Conservation (phyloP, 768 basidiomycete species). For the Lactarius indigo region DNA sequence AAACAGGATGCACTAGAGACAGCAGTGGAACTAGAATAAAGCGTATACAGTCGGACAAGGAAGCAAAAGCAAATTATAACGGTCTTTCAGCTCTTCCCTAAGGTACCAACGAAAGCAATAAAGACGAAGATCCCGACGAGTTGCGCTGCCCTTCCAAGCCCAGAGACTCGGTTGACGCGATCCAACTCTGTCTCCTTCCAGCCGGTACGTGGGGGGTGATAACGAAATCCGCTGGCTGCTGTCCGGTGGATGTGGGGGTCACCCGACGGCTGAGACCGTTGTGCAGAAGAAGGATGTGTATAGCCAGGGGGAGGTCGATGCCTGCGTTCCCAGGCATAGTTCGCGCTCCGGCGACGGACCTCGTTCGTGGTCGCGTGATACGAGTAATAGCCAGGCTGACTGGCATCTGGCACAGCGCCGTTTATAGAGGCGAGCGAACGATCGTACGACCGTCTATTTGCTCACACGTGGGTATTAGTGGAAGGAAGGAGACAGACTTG, state of each 20-base stretch:
- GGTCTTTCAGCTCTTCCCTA: slow-evolving; percentile 8
- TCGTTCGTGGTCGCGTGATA: slow-evolving; percentile 31
- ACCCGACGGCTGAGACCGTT: slow-evolving; percentile 1
- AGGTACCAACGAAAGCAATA: slow-evolving; percentile 18
- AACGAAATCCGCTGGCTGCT: not conserved
- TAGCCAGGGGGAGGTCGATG: slow-evolving; percentile 23
- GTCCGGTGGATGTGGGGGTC: not conserved
- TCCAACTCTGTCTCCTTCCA: slow-evolving; percentile 23
- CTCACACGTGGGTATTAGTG: not conserved
- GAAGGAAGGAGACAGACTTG: not conserved
- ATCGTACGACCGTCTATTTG: slow-evolving; percentile 35
- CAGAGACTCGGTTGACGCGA: slow-evolving; percentile 19
- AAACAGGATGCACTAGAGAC: slow-evolving; percentile 23
- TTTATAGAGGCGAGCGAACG: slow-evolving; percentile 26
- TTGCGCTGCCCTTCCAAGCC: slow-evolving; percentile 22
- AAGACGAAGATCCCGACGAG: slow-evolving; percentile 21
- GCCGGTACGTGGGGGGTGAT: slow-evolving; percentile 18
- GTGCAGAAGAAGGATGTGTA: not conserved
- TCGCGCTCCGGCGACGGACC: slow-evolving; percentile 34
- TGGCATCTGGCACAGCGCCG: not conserved
- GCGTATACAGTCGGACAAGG: not conserved
- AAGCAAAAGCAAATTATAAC: not conserved
- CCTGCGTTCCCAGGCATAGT: slow-evolving; percentile 36
- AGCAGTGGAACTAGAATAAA: slow-evolving; percentile 19
- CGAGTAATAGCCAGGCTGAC: slow-evolving; percentile 18